Base-by-base conservation (phyloP, 129 eudicot genomes). In the Chrysanthemum seticuspe region DNA sequence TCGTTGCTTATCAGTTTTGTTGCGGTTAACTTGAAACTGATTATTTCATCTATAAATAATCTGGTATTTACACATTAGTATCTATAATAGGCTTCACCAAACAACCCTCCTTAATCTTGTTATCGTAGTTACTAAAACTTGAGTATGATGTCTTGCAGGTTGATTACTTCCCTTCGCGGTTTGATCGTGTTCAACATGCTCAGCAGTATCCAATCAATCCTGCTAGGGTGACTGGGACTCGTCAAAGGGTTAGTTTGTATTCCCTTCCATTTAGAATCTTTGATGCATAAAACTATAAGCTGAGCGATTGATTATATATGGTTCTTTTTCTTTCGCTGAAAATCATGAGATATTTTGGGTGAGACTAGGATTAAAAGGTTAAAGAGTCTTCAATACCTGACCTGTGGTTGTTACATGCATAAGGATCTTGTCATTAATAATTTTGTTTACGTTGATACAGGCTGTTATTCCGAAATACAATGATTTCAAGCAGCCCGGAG, bases 401-500 rank as follows among this genome's bases (percentile, higher is more conserved):
- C 31, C 31, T 27, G 31, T 27, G 31, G 31, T 27, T 27, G 31
- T 27, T 29, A 29, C 34, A 3, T 4, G 34, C 34, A 29, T 52
- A n/a, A 54, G 44, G 44, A 6, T 5, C 10, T 40, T 0, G 47
- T 2, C 47, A 7, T 40, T 40, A 40, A 40, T 40, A 8, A 40
- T 40, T 40, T 7, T 7, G 10, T 56, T 56, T 13, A 13, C 31
- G 49, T 44, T 54, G 8, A 44, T 77, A 77, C 82, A 90, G 93
- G 5, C 44, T 45, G 70, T 84, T 69, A 87, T 87, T 25, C 82
- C 79, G 40, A 87, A 83, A 79, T 87, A 85, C 75, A 85, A 90
- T 63, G 84, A 85, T 72, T 87, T 90, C 72, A 90, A 85, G 86
- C 82, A 90, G 70, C 91, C 96, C 8, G 96, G 96, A 31, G 90